Evolutionary conservation across 2,329 filamentous ascomycete genomes (phyloP), one percentile per base, ranked within the genome.

Genomic region (Ceratocystis cubensis): DNA sequence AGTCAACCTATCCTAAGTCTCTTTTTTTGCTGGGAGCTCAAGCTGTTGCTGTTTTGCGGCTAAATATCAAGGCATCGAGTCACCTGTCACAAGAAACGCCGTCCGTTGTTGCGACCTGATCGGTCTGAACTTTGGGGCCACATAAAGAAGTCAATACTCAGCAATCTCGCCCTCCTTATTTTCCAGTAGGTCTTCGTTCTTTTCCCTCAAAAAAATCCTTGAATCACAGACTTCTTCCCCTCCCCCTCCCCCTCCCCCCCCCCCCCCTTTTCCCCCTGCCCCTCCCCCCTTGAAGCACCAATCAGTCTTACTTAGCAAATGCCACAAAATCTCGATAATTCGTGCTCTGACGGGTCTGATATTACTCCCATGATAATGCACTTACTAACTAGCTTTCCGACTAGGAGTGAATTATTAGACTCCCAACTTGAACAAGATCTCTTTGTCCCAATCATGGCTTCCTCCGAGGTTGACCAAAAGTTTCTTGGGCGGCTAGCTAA

Each of bases 381-480:
- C 25, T 10, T 57, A 30, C 53, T 57, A 13, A 57, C 53, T 25
- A 57, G 22, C 41, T 28, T 64, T 17, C 50, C 46, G 20, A 53
- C 53, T 25, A 53, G 53, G 53, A 22, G 8, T 57, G 8, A 50
- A 25, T 30, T 17, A 57, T 28, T 6, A 45, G 44, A 48, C 61
- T 10, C 61, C n/a, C 41, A 46, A 10, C 28, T 61, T 48, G 50
- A 48, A 30, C 59, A 67, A 44, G 46, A 4, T 5, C 17, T 37
- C 22, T 33, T 64, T n/a, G 56, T 41, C 13, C 57, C 50, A 28
- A 64, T 50, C 69, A 99, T 97, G 94, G 94, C 94, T 78, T 94
- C 92, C 74, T 94, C 91, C 69, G 91, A 96, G 78, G 91, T 97
- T 69, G 94, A 99, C 76, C 92, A 96, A 78, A 99, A 97, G 78